Conservation (phyloP, 371 early-diverging fungal species). For the Apophysomyces elegans region DNA sequence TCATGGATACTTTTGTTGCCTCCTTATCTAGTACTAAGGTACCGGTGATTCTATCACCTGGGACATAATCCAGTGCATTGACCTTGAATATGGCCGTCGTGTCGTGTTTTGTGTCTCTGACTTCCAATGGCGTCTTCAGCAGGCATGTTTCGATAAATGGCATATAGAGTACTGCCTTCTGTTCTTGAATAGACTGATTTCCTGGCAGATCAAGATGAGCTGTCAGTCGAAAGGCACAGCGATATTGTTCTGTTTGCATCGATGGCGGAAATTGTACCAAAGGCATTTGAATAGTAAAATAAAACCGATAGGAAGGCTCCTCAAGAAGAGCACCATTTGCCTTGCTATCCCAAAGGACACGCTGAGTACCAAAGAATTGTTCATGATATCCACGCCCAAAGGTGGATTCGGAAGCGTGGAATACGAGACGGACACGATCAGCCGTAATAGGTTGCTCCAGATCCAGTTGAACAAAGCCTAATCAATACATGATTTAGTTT, state of each 20-base stretch:
- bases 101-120: slow-evolving; percentile 11
- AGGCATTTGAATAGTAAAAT: slow-evolving; percentile 47
- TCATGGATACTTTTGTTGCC: not conserved
- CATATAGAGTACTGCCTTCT: slow-evolving; percentile 28
- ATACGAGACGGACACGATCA: slow-evolving; percentile 29
- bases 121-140: slow-evolving; percentile 28
- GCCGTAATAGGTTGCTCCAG: slow-evolving; percentile 19
- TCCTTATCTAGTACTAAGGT: not conserved
- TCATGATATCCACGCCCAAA: not conserved
- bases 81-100: slow-evolving; percentile 16
- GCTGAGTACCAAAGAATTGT: slow-evolving; percentile 37
- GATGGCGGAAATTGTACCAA: slow-evolving; percentile 46
- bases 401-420: slow-evolving; percentile 30
- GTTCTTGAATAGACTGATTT: slow-evolving; percentile 11
- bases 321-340: slow-evolving; percentile 10
- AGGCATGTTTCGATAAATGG: slow-evolving; percentile 45
- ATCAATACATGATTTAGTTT: not conserved
- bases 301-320: slow-evolving; percentile 26
- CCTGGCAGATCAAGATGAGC: slow-evolving; percentile 27
- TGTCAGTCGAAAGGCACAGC: slow-evolving; percentile 34
- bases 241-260: slow-evolving; percentile 23
- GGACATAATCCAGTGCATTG: slow-evolving; percentile 33
- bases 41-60: slow-evolving; percentile 30
- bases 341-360: slow-evolving; percentile 38
- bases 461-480: slow-evolving; percentile 7